Base-by-base conservation (phyloP, 202 grass and related monocot species). In the Dendrocalamus latiflorus region DNA sequence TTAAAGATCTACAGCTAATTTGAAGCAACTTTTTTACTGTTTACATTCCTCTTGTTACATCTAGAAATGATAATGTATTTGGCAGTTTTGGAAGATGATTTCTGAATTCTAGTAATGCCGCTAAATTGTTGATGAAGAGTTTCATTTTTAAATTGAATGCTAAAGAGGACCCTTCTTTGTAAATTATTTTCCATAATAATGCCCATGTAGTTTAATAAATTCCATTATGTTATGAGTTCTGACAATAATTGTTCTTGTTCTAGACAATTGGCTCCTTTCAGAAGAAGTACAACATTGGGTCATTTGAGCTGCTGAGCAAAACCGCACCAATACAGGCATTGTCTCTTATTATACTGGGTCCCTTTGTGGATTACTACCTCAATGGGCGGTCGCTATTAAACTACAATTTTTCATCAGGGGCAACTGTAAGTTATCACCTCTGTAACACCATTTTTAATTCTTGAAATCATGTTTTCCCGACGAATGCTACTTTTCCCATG, bases 201-300 rank as follows among this genome's bases (percentile, higher is more conserved):
- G 12, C 0, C 9, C 41, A 45, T 61, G 30, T 24, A 53, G 2
- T 68, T 62, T 83, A 54, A 63, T 65, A 36, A 63, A 22, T 80
- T 86, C 2, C n/a, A 60, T 1, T 10, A 22, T 47, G 42, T 70
- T 73, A 33, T 77, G 45, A 71, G 54, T 30, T 61, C 41, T 93
- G 33, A 86, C 72, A 47, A 6, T 74, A 72, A 9, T 41, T 80
- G 59, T 79, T 78, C 20, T 76, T 81, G 57, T 90, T 82, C 76
- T 81, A 99, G 96, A 94, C 96, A 21, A 95, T 96, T 76, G 93
- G 89, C 58, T 94, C 93, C 57, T 95, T 96, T 73, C 96, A 95
- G 81, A 99, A 92, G 73, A 96, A 99, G 88, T 95, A 99, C 88
- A 93, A 91, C 65, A 94, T 99, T 81, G 93, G 96, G 28, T 99